A percentile compares a stretch with the other conserved stretches of the same genome.
phyloP scores from a whole-genome alignment of 2,329 filamentous ascomycete genomes.

The Aspergillus clavatus region DNA sequence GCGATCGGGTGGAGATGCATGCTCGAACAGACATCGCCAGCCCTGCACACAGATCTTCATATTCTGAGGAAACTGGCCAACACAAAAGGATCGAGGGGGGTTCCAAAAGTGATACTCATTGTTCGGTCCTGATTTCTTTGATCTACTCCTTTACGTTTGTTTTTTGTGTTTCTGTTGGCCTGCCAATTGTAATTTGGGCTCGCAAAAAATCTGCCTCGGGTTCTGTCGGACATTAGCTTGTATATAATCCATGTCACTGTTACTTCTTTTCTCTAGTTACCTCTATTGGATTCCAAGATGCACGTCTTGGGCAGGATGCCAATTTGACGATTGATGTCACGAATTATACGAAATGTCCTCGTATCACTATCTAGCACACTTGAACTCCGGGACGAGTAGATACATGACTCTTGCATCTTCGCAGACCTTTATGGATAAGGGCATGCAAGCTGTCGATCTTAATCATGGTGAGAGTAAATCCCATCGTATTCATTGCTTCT shows the following conservation, averaged over 20 bases:
- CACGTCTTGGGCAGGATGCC: neutral
- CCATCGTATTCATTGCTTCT: no score
- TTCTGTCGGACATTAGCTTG: conserved; percentile 9
- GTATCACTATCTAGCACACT: no score
- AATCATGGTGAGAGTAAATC: neutral
- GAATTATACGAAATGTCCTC: no score
- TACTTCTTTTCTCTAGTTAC: conserved; percentile 9
- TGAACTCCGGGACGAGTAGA: no score
- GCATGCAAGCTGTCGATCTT: neutral
- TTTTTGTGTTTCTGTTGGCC: conserved; percentile 9
- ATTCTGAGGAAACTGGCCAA: neutral
- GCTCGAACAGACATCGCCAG: conserved; percentile 6
- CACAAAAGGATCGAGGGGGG: neutral
- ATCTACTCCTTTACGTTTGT: neutral
- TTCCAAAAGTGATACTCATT: neutral
- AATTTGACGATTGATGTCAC: neutral
- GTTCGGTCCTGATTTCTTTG: neutral
- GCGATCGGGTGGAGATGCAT: conserved; percentile 21
- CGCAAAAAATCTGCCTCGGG: conserved; percentile 13
- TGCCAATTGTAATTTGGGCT: conserved; percentile 10
- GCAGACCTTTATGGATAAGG: no score
- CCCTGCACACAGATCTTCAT: neutral
- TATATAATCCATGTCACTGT: conserved; percentile 15
- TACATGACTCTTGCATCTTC: no score
- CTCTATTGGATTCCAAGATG: conserved; percentile 7